These are phyloP conservation scores for Phytophthora syringae DNA, from an alignment of 352 stramenopile genomes.

Conservation along the genomic window DNA sequence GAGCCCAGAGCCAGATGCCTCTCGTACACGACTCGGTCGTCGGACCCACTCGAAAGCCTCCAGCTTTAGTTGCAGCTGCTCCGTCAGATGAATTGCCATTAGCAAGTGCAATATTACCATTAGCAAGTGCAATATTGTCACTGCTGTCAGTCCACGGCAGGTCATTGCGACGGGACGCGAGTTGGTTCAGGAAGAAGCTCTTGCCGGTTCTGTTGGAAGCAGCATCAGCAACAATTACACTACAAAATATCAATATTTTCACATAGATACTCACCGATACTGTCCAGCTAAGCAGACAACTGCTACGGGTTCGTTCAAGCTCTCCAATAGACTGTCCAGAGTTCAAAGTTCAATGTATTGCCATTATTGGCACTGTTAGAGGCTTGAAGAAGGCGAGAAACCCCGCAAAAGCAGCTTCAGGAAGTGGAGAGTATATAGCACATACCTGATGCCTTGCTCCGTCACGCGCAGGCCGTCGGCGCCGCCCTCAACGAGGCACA, in stretches of 20 bases:
- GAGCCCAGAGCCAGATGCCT: conserved; percentile 87
- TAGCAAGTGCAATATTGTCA: conserved; percentile 10
- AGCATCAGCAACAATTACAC: not conserved
- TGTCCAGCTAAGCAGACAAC: conserved; percentile 83
- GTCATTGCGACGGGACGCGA: conserved; percentile 43
- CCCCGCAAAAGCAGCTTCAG: not conserved
- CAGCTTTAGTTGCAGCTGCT: not conserved
- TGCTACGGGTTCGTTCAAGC: conserved; percentile 70
- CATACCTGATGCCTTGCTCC: conserved; percentile 58
- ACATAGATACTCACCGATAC: conserved; percentile 75
- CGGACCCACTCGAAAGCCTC: conserved; percentile 74
- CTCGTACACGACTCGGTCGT: conserved; percentile 89
- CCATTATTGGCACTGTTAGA: conserved; percentile 2
- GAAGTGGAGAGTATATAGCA: not conserved
- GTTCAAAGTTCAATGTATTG: conserved; percentile 4
- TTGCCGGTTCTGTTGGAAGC: conserved; percentile 69
- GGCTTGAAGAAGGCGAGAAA: not conserved
- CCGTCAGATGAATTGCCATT: conserved; percentile 23
- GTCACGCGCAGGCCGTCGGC: conserved; percentile 58
- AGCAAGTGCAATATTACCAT: conserved; percentile 12
- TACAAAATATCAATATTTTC: not conserved
- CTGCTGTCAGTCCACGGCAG: conserved; percentile 22
- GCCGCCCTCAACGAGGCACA: conserved; percentile 67
- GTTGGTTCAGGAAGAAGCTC: conserved; percentile 90
- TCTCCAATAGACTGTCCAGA: conserved; percentile 59